Conservation (phyloP, 2,329 filamentous ascomycete species). For the Knufia petricola region DNA sequence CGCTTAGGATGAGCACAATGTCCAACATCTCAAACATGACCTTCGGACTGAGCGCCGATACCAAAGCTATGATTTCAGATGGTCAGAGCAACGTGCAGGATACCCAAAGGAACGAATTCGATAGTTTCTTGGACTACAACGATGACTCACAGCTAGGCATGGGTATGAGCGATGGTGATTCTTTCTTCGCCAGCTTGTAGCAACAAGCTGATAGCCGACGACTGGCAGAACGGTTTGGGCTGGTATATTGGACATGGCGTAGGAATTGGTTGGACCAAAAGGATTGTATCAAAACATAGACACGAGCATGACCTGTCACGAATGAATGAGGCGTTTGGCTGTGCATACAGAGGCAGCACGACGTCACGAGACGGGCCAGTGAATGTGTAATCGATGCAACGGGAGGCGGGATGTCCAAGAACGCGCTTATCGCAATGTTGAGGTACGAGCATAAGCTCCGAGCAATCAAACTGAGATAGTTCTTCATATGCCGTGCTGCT, state of each 20-base stretch:
- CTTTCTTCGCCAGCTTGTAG: constrained; percentile 16
- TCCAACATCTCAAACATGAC: constrained; percentile 7
- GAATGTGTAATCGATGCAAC: too few relatives aligned
- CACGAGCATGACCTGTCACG: background rate
- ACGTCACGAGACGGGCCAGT: too few relatives aligned
- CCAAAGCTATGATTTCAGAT: constrained; percentile 12
- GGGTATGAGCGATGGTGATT: constrained; percentile 17
- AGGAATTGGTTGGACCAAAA: background rate
- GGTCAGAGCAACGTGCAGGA: constrained; percentile 11
- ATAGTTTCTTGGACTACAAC: constrained; percentile 23
- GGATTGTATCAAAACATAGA: background rate
- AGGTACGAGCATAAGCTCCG: too few relatives aligned
- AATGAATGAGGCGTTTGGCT: background rate
- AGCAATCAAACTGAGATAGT: too few relatives aligned
- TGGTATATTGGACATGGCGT: background rate
- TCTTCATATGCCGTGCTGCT: background rate
- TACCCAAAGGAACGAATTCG: constrained; percentile 21
- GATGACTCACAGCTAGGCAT: constrained; percentile 5
- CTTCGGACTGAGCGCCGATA: constrained; percentile 6
- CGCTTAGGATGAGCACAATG: constrained; percentile 1
- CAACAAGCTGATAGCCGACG: too few relatives aligned
- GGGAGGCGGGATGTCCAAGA: too few relatives aligned
- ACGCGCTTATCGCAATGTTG: too few relatives aligned
- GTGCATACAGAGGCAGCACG: background rate
- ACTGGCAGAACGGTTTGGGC: background rate